Evolutionary conservation across 139 green algal genomes (phyloP), one percentile per base, ranked within the genome.

Genomic region (Asterochloris erici): DNA sequence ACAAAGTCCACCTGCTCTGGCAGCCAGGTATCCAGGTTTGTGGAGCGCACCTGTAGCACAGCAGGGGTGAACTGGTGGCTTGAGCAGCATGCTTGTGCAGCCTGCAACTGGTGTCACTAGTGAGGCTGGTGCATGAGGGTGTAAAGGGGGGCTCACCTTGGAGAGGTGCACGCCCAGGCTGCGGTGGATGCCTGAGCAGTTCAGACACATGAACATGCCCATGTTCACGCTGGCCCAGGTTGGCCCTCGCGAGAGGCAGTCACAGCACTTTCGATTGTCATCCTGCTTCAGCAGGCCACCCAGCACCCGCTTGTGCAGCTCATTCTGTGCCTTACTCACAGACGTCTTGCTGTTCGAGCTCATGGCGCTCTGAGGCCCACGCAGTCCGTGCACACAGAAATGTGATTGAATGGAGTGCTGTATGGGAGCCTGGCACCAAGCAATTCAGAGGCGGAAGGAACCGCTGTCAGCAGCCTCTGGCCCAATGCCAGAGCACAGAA

Each of bases 1-100:
- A 95, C 88, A 85, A 96, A 97, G 15, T 92, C 93, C n/a, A 98
- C 92, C 82, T 98, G 95, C 75, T 94, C 91, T 21, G 95, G 95
- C 28, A 98, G 90, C 95, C 95, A 98, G 21, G 95, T 98, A 89
- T 98, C 95, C 82, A 97, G 81, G 19, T 77, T 84, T 28, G 86
- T 85, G 15, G 82, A 85, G 10, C 78, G 70, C 38, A 54, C 38
- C 38, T 54, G 38, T 54, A 54, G 38, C 38, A n/a, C n/a, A 54
- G 69, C 26, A 24, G 60, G n/a, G 78, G 62, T 21, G 14, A 77
- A 68, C 21, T 78, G 11, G 21, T 71, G 26, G 68, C n/a, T 78
- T 26, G n/a, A 74, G 9, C 6, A 27, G 15, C 15, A 15, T 21
- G 16, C 21, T 4, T 23, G 6, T 0, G 10, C 14, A 23, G 19